Evolutionary conservation across 139 green algal species (phyloP).

Genomic region (Tetradesmus obliquus): DNA sequence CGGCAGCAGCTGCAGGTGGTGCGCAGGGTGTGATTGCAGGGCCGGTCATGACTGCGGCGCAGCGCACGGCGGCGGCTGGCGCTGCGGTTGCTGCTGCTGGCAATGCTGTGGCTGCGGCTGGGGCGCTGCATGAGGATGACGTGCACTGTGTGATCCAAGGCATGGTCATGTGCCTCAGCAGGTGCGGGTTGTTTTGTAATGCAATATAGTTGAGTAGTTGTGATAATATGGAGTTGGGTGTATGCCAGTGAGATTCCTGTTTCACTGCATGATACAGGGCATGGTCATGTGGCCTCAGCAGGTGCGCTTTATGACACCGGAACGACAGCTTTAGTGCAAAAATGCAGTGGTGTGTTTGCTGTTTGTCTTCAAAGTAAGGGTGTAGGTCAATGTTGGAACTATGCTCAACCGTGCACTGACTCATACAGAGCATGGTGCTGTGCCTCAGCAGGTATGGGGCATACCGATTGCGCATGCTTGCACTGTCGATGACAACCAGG

Average conservation of each 20-base stretch:
- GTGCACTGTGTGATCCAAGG: conserved; percentile 71
- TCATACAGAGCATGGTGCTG: conserved; percentile 62
- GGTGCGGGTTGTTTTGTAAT: background rate
- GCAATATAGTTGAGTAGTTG: too few relatives aligned
- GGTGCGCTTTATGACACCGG: too few relatives aligned
- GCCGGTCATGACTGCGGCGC: background rate
- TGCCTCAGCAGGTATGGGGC: background rate
- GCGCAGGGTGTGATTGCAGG: background rate
- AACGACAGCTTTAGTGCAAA: too few relatives aligned
- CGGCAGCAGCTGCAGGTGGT: background rate
- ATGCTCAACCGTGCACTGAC: conserved; percentile 53
- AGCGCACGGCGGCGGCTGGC: conserved; percentile 14
- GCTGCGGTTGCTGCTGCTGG: conserved; percentile 47
- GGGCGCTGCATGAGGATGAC: conserved; percentile 63
- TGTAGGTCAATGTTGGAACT: too few relatives aligned
- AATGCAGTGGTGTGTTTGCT: too few relatives aligned
- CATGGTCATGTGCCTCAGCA: conserved; percentile 43
- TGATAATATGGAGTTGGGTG: too few relatives aligned
- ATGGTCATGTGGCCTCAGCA: too few relatives aligned
- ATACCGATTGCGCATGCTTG: background rate
- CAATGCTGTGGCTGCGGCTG: conserved; percentile 1
- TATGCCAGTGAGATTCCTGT: too few relatives aligned
- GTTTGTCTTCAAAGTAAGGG: too few relatives aligned
- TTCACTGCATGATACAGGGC: too few relatives aligned
- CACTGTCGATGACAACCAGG: too few relatives aligned